Evolutionary conservation across 805 yeast genomes (phyloP), one percentile per base, ranked within the genome.

Genomic region (Metschnikowia peoriensis): DNA sequence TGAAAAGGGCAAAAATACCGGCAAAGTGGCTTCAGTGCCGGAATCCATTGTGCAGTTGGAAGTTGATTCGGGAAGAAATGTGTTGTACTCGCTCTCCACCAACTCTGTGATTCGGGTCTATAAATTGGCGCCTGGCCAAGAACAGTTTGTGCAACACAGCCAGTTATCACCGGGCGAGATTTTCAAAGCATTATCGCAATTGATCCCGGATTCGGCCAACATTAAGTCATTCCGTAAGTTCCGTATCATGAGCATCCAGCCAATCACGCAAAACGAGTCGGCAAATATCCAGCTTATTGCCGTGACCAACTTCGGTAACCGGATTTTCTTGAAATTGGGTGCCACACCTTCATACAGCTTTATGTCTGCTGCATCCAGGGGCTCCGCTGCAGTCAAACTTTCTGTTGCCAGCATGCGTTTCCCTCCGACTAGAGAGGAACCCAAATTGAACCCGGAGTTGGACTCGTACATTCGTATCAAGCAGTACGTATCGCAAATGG

Each of bases 81-180:
- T 89, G 22, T 66, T 94, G 15, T 94, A 94, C 67, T 82, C 97
- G 0, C 77, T 94, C 45, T 88, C 97, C 0, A 85, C 90, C 22
- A 83, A 80, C 52, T 90, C 97, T 0, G 79, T 83, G n/a, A 82
- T 94, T 17, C 80, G 96, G 61, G 89, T 89, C 4, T 93, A 90
- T 67, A 79, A 81, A 63, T 74, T 89, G 55, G 75, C 72, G 14
- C 61, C 67, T n/a, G 65, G 77, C 70, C 61, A 66, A 45, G 77
- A 76, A 61, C 76, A 53, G 59, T 71, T 66, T 57, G 59, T 66
- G 39, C 71, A 67, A 45, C 70, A 65, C 22, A 67, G 67, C 46
- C 68, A 69, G 39, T 72, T 80, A 46, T 68, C 74, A 11, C 79
- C 83, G 1, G 61, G 70, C 16, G 79, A 77, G 52, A 70, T 81